phyloP scores from a whole-genome alignment of 495 filamentous ascomycete genomes.

The Jackrogersella minutella region DNA sequence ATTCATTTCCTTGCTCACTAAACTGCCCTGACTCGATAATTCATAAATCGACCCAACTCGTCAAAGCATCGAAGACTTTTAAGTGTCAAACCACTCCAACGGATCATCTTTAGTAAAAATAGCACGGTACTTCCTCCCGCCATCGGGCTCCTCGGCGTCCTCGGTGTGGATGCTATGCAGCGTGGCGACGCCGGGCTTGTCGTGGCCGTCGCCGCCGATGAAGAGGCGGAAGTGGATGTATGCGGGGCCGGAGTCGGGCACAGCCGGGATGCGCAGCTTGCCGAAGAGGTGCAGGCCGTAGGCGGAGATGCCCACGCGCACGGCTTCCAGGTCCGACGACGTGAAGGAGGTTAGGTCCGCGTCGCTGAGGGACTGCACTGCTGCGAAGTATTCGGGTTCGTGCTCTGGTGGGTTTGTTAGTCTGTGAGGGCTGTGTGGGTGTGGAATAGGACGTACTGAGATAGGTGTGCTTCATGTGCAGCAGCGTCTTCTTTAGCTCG shows the following conservation, averaged over 20 bases:
- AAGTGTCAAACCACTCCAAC: conserved; percentile 67
- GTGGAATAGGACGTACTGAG: conserved; percentile 26
- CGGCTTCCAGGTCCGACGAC: conserved; percentile 55
- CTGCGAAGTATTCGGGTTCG: conserved; percentile 60
- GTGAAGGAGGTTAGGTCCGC: conserved; percentile 56
- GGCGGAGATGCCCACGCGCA: conserved; percentile 60
- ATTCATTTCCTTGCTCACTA: neutral
- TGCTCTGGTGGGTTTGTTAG: conserved; percentile 45
- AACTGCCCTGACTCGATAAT: too few species aligned
- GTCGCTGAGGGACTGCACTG: conserved; percentile 57
- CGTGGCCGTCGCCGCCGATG: conserved; percentile 53
- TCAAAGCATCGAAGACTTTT: neutral
- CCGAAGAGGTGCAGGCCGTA: conserved; percentile 67
- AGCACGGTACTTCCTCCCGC: conserved; percentile 57
- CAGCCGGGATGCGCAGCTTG: conserved; percentile 60
- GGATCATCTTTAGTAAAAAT: conserved; percentile 61
- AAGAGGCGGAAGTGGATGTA: conserved; percentile 63
- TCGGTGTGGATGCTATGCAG: conserved; percentile 64
- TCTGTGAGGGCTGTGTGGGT: neutral
- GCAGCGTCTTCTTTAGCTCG: conserved; percentile 59
- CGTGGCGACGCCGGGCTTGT: conserved; percentile 53
- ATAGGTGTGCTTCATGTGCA: conserved; percentile 57
- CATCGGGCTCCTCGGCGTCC: conserved; percentile 55
- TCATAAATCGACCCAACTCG: neutral
- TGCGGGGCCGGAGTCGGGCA: conserved; percentile 50